A percentile compares a stretch with the other conserved stretches of the same genome.
Conservation (phyloP, 225 moss, liverwort and hornwort genomes). For the Takakia lepidozioides region DNA sequence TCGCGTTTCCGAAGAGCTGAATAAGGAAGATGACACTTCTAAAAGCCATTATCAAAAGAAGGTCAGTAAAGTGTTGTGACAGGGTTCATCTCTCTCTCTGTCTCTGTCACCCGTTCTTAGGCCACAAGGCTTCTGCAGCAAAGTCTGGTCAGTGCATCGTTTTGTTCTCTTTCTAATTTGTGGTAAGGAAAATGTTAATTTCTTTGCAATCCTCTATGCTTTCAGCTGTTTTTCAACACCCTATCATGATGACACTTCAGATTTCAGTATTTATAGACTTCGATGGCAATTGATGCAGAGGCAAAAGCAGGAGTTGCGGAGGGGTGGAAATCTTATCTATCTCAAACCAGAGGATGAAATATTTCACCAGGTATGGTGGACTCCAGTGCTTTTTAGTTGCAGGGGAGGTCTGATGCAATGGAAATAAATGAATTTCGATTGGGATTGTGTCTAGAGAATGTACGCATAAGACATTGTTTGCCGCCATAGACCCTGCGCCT, state of each 20-base stretch:
- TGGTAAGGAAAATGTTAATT: not conserved
- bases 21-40: conserved; percentile 23
- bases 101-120: no score
- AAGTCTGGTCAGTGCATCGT: no score
- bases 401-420: no score
- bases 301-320: conserved; percentile 17
- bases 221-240: not conserved
- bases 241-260: not conserved
- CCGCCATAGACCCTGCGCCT: no score
- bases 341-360: conserved; percentile 90
- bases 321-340: conserved; percentile 54
- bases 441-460: not conserved
- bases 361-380: conserved; percentile 56
- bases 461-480: no score
- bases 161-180: not conserved
- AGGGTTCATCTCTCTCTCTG: not conserved
- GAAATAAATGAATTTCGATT: no score
- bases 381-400: no score
- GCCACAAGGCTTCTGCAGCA: no score
- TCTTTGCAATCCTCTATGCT: not conserved
- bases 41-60: conserved; percentile 22
- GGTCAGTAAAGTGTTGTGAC: conserved; percentile 15
- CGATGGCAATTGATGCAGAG: no score
- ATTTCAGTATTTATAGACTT: no score
- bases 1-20: conserved; percentile 60